Evolutionary conservation across 441 rosid species (phyloP).

Genomic region (Francoa sonchifolia): DNA sequence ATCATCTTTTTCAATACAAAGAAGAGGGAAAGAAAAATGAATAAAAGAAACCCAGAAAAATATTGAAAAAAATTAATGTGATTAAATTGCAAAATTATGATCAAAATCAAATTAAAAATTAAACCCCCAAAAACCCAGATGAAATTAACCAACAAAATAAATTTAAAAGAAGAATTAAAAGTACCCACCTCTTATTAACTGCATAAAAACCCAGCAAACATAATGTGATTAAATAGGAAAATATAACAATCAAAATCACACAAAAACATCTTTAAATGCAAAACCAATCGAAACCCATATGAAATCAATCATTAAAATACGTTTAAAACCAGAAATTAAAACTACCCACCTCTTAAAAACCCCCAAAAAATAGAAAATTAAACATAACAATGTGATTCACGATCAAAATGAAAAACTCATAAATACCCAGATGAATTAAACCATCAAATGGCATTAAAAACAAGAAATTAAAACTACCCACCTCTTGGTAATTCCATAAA

Average conservation of each 20-base stretch:
- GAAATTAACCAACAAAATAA: neutral
- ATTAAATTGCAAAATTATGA: too few relatives aligned
- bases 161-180: too few relatives aligned
- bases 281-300: neutral
- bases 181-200: slow-evolving; percentile 56
- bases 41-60: slow-evolving; percentile 6
- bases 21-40: neutral
- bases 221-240: too few relatives aligned
- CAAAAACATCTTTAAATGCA: neutral
- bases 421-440: neutral
- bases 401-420: neutral
- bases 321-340: too few relatives aligned
- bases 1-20: too few relatives aligned
- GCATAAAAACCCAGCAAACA: too few relatives aligned
- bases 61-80: neutral
- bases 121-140: too few relatives aligned
- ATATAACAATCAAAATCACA: neutral
- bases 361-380: slow-evolving; percentile 53
- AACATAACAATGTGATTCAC: neutral
- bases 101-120: too few relatives aligned
- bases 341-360: slow-evolving; percentile 54
- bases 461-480: slow-evolving; percentile 13
- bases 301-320: neutral
- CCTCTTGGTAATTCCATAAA: slow-evolving; percentile 68
- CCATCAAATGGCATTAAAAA: neutral